Percentiles rank a stretch among this genome's conserved stretches.
Evolutionary conservation across 2,329 filamentous ascomycete genomes (phyloP).

Genomic region (Fusarium oligoseptatum): DNA sequence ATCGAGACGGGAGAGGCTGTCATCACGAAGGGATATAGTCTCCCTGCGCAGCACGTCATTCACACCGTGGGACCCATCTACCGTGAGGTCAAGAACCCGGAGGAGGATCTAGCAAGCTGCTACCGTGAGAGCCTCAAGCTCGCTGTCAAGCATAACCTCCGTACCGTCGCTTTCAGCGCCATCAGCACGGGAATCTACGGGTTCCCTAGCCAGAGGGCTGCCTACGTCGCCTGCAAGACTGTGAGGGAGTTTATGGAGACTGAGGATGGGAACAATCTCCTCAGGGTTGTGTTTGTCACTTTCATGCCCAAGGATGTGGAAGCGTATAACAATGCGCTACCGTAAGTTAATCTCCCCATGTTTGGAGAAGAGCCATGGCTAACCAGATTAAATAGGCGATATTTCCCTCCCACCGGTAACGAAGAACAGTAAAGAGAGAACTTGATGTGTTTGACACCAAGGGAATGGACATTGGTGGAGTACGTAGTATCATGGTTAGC

Average conservation of each 20-base stretch:
- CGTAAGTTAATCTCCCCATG: conserved; percentile 66
- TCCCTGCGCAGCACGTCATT: conserved; percentile 85
- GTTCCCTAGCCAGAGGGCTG: conserved; percentile 82
- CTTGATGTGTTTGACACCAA: neutral
- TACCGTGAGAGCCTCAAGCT: conserved; percentile 80
- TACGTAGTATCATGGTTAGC: neutral
- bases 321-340: conserved; percentile 77
- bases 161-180: conserved; percentile 83
- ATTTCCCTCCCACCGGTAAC: conserved; percentile 41
- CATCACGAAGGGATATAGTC: conserved; percentile 81
- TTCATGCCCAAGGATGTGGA: conserved; percentile 83
- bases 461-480: neutral
- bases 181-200: conserved; percentile 93
- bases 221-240: conserved; percentile 74
- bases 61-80: conserved; percentile 93
- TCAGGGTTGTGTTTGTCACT: conserved; percentile 86
- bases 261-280: conserved; percentile 64
- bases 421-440: neutral
- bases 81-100: conserved; percentile 54
- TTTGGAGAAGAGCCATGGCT: neutral
- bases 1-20: conserved; percentile 85
- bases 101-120: conserved; percentile 68
- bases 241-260: conserved; percentile 68
- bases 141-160: conserved; percentile 75
- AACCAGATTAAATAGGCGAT: conserved; percentile 30